These are phyloP conservation scores for Fraxinus albicans DNA, from an alignment of 305 asterid species.

Conservation along the genomic window DNA sequence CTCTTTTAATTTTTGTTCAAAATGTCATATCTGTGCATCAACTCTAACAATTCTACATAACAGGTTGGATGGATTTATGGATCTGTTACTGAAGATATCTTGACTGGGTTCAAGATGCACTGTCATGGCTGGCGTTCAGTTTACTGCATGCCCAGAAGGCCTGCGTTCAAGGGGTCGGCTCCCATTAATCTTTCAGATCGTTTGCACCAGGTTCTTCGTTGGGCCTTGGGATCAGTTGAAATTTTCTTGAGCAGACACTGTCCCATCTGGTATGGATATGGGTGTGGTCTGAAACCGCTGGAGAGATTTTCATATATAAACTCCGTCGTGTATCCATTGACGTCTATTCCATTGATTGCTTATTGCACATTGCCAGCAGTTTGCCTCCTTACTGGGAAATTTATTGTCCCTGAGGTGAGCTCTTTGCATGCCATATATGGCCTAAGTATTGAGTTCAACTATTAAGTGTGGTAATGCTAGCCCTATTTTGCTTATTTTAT, in stretches of 20 bases:
- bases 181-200: slow-evolving; percentile 97
- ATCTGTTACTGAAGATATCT: slow-evolving; percentile 91
- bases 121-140: slow-evolving; percentile 97
- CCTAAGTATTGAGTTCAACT: neutral
- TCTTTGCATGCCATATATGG: neutral
- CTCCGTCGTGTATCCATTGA: slow-evolving; percentile 84
- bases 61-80: slow-evolving; percentile 99
- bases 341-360: slow-evolving; percentile 78
- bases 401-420: slow-evolving; percentile 86
- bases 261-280: slow-evolving; percentile 96
- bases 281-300: slow-evolving; percentile 86
- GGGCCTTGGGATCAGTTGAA: slow-evolving; percentile 97
- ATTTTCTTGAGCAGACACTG: slow-evolving; percentile 89
- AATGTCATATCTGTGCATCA: neutral
- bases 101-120: slow-evolving; percentile 97
- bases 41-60: neutral
- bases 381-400: slow-evolving; percentile 87
- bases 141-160: slow-evolving; percentile 77
- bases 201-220: slow-evolving; percentile 89
- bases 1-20: neutral
- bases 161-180: slow-evolving; percentile 95
- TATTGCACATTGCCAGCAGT: slow-evolving; percentile 92
- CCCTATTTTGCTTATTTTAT: neutral
- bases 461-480: neutral
- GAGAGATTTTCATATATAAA: slow-evolving; percentile 88